Conservation (phyloP, 2,329 filamentous ascomycete species). For the Colletotrichum sp. region DNA sequence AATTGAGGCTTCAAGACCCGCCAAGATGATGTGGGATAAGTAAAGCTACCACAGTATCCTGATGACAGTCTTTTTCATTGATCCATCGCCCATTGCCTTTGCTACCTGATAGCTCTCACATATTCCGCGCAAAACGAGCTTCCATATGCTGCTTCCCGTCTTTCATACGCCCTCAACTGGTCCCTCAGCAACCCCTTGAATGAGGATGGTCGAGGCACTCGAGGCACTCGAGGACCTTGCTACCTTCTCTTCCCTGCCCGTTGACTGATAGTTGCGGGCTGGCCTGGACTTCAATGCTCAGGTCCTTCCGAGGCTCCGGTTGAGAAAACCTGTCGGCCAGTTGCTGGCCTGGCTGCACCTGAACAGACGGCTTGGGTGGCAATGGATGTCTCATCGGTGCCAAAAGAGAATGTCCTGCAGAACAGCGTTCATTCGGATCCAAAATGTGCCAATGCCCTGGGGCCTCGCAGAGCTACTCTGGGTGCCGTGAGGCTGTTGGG, state of each 20-base stretch:
- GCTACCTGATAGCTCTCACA: neutral
- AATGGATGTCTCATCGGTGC: no score
- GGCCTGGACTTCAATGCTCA: no score
- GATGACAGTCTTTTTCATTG: neutral
- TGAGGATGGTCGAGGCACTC: neutral
- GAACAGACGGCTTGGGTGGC: no score
- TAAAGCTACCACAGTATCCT: neutral
- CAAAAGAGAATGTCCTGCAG: no score
- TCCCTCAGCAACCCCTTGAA: neutral
- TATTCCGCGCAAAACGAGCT: neutral
- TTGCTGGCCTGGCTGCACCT: no score
- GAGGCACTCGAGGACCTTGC: neutral
- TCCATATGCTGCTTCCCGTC: neutral
- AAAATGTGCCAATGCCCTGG: neutral
- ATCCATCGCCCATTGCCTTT: neutral
- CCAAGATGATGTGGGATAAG: neutral
- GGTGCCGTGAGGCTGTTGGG: neutral
- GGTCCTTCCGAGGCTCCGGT: no score
- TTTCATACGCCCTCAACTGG: neutral
- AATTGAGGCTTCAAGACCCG: neutral
- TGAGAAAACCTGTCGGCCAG: no score
- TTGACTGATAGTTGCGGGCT: no score
- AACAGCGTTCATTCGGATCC: no score
- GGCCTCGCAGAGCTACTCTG: conserved; percentile 32
- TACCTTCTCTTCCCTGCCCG: no score